phyloP scores from a whole-genome alignment of 345 rosid species.

The Heritiera fomes region DNA sequence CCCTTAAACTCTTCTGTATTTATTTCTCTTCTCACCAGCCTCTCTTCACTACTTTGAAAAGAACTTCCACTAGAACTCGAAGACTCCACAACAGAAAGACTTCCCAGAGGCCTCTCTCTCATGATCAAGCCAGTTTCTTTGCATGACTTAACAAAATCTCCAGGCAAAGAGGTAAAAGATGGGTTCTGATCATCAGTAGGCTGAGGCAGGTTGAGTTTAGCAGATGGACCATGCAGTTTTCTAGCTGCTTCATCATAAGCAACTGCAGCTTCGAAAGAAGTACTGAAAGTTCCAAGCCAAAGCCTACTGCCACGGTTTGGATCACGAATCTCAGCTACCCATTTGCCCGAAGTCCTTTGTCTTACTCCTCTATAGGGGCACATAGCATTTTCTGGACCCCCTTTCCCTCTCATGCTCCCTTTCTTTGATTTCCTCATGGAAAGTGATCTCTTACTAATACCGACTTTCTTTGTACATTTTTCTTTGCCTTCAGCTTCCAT shows the following conservation, averaged over 20 bases:
- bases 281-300: constrained; percentile 52
- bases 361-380: constrained; percentile 46
- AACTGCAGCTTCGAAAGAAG: constrained; percentile 18
- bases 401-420: constrained; percentile 74
- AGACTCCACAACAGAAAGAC: not conserved
- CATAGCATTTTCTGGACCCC: constrained; percentile 64
- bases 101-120: not conserved
- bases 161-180: not conserved
- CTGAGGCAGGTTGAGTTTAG: constrained; percentile 20
- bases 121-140: not conserved
- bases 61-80: not conserved
- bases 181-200: not conserved
- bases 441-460: constrained; percentile 20
- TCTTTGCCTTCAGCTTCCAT: not conserved
- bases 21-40: not conserved
- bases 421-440: constrained; percentile 41
- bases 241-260: constrained; percentile 19
- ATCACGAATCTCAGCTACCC: constrained; percentile 52
- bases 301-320: constrained; percentile 48
- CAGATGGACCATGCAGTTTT: constrained; percentile 15
- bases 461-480: constrained; percentile 25
- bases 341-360: constrained; percentile 54
- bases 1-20: not conserved
- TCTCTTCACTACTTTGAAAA: constrained; percentile 10
- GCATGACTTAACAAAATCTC: not conserved